Evolutionary conservation across 768 basidiomycete genomes (phyloP).

Genomic region (Filobasidium wieringae): DNA sequence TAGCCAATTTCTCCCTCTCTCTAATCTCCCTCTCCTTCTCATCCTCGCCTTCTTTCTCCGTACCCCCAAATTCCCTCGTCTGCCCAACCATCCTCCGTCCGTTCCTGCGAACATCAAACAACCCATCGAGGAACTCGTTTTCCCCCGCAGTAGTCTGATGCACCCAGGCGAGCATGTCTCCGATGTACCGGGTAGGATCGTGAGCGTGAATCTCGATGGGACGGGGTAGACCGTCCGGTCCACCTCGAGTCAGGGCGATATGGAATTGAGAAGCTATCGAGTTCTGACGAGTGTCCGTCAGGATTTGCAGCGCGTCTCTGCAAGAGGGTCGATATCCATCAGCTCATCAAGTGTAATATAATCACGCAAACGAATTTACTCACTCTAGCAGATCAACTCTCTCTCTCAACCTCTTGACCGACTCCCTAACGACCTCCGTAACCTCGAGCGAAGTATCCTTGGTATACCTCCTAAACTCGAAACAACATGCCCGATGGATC

Average conservation of each 20-base stretch:
- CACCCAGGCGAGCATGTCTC: conserved; percentile 98
- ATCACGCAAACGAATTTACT: too few species aligned
- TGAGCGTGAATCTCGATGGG: conserved; percentile 97
- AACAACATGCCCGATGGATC: conserved; percentile 68
- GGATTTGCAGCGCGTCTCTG: conserved; percentile 62
- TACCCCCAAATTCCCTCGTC: conserved; percentile 43
- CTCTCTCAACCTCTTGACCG: conserved; percentile 58
- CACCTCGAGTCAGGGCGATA: conserved; percentile 75
- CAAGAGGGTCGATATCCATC: neutral
- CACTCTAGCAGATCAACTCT: conserved; percentile 69
- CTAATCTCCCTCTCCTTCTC: conserved; percentile 33
- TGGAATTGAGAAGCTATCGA: conserved; percentile 72
- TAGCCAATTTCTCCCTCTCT: conserved; percentile 68
- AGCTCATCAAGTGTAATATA: neutral
- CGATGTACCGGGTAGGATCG: conserved; percentile 89
- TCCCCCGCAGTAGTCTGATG: conserved; percentile 93
- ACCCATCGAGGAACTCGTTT: conserved; percentile 76
- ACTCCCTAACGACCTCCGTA: conserved; percentile 64
- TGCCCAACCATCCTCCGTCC: conserved; percentile 63
- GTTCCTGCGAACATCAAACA: conserved; percentile 61
- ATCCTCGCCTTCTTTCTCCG: conserved; percentile 2
- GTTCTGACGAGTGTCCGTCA: conserved; percentile 70
- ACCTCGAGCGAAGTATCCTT: conserved; percentile 51
- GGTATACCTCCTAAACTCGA: conserved; percentile 70
- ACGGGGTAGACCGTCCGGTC: conserved; percentile 68